Base-by-base conservation (phyloP, 1,284 basidiomycete genomes). In the Athelia sp. region DNA sequence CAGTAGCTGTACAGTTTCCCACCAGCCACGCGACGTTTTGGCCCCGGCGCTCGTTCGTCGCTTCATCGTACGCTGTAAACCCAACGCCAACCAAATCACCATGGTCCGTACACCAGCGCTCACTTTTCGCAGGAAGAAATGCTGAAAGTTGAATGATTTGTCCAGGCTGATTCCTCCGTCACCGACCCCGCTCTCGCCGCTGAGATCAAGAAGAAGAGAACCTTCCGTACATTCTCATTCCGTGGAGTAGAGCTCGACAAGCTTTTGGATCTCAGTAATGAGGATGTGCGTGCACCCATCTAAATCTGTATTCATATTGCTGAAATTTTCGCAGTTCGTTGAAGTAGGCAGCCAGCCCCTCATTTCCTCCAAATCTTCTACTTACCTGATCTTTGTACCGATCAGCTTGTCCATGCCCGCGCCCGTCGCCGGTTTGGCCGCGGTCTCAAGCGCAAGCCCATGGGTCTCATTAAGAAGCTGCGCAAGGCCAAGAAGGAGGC, bases 401-500 rank as follows among this genome's bases (percentile, higher is more conserved):
- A 78, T 40, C 71, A 95, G 87, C 84, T 99, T 70, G 96, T 99
- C 60, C 96, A 98, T 73, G 93, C 96, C 59, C 95, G 97, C 72
- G 97, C 96, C 52, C 93, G 97, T 66, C 86, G 97, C 72, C 92
- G 95, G 73, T 99, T 99, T 88, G 90, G 94, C 74, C 92, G 97
- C 62, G 97, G 97, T 64, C 87, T 99, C 62, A 99, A 98, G 82
- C 91, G 95, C 76, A 88, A 89, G 72, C 96, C 97, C 48, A 90
- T 99, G 89, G 93, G 93, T 60, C 85, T 99, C 64, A 98, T 99
- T 73, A 99, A 99, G 84, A 98, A 99, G 76, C 82, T 99, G 60
- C 91, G 97, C 72, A 98, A 97, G 76, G 93, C 97, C 57, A 99
- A 99, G 87, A 98, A 96, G 79, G 95, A 98, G 74, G 93, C 94